phyloP scores from a whole-genome alignment of 352 stramenopile species.

The Globisporangium nagaii region DNA sequence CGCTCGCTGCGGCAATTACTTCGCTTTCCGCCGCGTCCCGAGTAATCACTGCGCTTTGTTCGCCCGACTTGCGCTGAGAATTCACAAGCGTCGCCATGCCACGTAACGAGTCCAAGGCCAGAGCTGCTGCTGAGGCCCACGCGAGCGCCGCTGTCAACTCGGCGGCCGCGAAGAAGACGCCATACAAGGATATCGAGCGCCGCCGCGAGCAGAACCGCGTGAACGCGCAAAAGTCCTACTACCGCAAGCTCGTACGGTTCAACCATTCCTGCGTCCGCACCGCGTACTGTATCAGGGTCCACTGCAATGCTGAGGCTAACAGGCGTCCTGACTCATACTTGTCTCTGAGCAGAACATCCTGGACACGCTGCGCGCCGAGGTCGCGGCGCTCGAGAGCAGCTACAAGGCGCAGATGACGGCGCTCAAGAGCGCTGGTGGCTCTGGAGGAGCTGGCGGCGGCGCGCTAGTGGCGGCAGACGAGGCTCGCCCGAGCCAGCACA shows the following conservation, averaged over 20 bases:
- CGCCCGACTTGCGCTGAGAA: background rate
- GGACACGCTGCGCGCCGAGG: slow-evolving; percentile 19
- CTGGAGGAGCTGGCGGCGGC: background rate
- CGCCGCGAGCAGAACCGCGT: slow-evolving; percentile 33
- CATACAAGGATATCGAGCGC: slow-evolving; percentile 19
- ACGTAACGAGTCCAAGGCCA: too few species aligned
- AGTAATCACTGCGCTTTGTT: background rate
- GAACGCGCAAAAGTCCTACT: slow-evolving; percentile 31
- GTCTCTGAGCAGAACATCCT: slow-evolving; percentile 18
- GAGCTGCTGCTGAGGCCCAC: too few species aligned
- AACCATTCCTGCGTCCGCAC: too few species aligned
- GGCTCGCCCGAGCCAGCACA: background rate
- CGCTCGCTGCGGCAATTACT: too few species aligned
- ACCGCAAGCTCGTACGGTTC: slow-evolving; percentile 25
- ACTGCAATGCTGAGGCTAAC: background rate
- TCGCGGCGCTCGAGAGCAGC: slow-evolving; percentile 18
- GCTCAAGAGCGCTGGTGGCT: slow-evolving; percentile 1
- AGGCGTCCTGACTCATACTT: background rate
- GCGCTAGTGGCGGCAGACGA: background rate
- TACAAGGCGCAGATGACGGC: slow-evolving; percentile 18
- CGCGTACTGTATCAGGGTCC: too few species aligned
- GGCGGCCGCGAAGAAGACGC: background rate
- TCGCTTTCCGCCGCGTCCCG: background rate
- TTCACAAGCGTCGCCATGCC: background rate
- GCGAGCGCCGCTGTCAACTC: background rate